A percentile compares a stretch with the other conserved stretches of the same genome.
Evolutionary conservation across 108 stramenopile genomes (phyloP).

Genomic region (Cyclotella atomus): DNA sequence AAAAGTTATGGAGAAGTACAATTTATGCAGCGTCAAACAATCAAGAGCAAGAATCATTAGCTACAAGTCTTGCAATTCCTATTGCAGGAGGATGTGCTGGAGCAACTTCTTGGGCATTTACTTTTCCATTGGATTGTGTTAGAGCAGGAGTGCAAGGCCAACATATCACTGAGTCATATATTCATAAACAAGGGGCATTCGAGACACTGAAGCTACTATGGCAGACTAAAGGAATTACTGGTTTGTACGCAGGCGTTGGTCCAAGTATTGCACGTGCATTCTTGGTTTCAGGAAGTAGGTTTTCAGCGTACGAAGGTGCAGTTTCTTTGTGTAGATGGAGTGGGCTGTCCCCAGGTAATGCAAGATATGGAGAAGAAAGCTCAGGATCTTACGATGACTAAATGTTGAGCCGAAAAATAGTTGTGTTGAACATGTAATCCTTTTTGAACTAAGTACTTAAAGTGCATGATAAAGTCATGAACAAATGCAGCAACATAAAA

Average conservation of each 20-base stretch:
- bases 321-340: constrained; percentile 63
- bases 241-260: constrained; percentile 86
- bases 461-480: background rate
- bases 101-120: constrained; percentile 85
- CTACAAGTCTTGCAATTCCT: constrained; percentile 68
- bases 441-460: background rate
- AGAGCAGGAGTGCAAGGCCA: constrained; percentile 87
- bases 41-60: constrained; percentile 7
- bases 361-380: constrained; percentile 28
- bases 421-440: too few species aligned
- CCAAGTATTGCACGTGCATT: constrained; percentile 88
- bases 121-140: constrained; percentile 90
- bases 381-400: constrained; percentile 33
- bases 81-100: constrained; percentile 88
- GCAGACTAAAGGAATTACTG: constrained; percentile 66
- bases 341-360: constrained; percentile 30
- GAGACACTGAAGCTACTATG: constrained; percentile 57
- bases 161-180: constrained; percentile 24
- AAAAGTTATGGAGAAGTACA: constrained; percentile 6
- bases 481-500: too few species aligned
- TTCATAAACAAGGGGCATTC: constrained; percentile 51
- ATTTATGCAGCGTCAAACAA: background rate
- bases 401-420: too few species aligned
- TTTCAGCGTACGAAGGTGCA: constrained; percentile 89
- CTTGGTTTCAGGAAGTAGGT: constrained; percentile 87